Evolutionary conservation across 164 flowering plant genomes (phyloP), one percentile per base, ranked within the genome.

Genomic region (Echeveria elegans): DNA sequence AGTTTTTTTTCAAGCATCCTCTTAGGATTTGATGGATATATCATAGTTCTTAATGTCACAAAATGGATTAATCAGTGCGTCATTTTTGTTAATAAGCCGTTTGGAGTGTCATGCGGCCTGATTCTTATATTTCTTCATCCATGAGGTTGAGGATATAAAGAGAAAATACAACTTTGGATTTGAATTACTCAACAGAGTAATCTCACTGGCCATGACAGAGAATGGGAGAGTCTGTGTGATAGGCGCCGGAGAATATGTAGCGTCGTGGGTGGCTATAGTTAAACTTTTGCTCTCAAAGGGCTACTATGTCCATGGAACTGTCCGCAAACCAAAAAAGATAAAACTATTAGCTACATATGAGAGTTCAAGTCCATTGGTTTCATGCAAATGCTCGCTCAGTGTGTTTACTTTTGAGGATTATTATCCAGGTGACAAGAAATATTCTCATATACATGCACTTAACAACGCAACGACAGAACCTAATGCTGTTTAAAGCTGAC

Each of bases 281-380:
- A 8, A 40, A 1, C 69, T 24, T 26, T 43, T 58, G 10, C 32
- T 60, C 31, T 41, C 40, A 18, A 28, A 32, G 24, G 30, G 29
- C 29, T 63, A 63, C 47, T 26, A 36, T 34, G 47, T 63, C 28
- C 66, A 63, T 26, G 66, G 66, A 63, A 63, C 94, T 32, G 80
- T 85, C 56, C 73, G 97, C 76, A 78, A 83, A 36, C 92, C 87
- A 23, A 64, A n/a, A n/a, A n/a, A n/a, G n/a, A n/a, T n/a, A 92
- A 86, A 59, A 48, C 31, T 47, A 43, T 43, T 43, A 7, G 7
- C n/a, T n/a, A n/a, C n/a, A n/a, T n/a, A n/a, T n/a, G n/a, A n/a
- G n/a, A n/a, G n/a, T n/a, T n/a, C n/a, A 43, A 43, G 3, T 43
- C 18, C 15, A 43, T 43, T 43, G 15, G 11, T 40, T 34, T 40